phyloP scores from a whole-genome alignment of 2,329 filamentous ascomycete species.

The Apiospora hydei region DNA sequence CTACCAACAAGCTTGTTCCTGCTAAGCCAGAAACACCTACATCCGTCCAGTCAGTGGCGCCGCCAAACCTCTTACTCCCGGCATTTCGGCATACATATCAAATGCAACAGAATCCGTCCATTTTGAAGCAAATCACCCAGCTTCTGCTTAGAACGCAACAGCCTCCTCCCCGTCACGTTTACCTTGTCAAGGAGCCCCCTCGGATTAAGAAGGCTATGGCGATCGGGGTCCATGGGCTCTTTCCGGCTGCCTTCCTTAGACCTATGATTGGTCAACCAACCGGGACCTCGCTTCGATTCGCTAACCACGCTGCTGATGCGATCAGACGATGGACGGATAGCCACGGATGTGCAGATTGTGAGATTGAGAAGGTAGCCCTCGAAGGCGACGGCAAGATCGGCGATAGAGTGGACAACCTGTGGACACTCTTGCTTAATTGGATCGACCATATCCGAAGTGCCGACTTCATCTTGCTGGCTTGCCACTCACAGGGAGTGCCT shows the following conservation, averaged over 20 bases:
- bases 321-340: constrained; percentile 83
- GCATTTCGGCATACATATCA: constrained; percentile 74
- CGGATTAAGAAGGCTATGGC: constrained; percentile 86
- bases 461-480: constrained; percentile 90
- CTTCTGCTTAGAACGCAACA: constrained; percentile 64
- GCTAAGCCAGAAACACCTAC: constrained; percentile 41
- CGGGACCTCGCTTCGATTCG: constrained; percentile 92
- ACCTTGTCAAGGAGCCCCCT: constrained; percentile 70
- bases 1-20: constrained; percentile 38
- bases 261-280: constrained; percentile 93
- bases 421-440: constrained; percentile 95
- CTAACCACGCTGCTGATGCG: constrained; percentile 82
- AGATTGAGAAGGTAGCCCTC: constrained; percentile 92
- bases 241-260: constrained; percentile 86
- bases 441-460: constrained; percentile 87
- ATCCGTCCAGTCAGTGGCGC: constrained; percentile 49
- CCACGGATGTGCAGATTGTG: constrained; percentile 75
- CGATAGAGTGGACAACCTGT: constrained; percentile 89
- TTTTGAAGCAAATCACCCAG: constrained; percentile 70
- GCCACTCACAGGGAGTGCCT: constrained; percentile 94
- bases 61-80: constrained; percentile 71
- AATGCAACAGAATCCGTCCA: constrained; percentile 71
- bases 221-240: constrained; percentile 94
- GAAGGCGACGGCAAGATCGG: constrained; percentile 94
- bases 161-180: constrained; percentile 72